These are phyloP conservation scores for Sugiyamaella chiloensis DNA, from an alignment of 805 yeast species.

Conservation along the genomic window DNA sequence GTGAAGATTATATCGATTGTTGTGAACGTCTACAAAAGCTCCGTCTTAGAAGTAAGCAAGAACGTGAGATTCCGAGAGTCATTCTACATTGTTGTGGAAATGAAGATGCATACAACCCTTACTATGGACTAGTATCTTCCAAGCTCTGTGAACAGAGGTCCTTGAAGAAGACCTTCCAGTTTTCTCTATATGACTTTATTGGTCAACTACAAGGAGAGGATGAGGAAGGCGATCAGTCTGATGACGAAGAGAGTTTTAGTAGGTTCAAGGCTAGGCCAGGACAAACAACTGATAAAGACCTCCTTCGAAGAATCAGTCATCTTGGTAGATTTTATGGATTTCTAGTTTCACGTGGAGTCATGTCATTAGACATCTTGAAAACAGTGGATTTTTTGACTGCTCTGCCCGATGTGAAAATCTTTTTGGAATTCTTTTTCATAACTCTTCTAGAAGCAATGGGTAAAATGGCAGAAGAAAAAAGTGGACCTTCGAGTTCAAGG, in stretches of 20 bases:
- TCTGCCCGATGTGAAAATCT: constrained; percentile 56
- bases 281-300: constrained; percentile 35
- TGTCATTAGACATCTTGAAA: constrained; percentile 70
- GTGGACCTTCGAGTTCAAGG: constrained; percentile 8
- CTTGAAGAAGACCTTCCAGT: constrained; percentile 80
- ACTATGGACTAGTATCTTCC: constrained; percentile 74
- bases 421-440: constrained; percentile 70
- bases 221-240: constrained; percentile 32
- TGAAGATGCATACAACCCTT: constrained; percentile 85
- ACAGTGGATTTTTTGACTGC: constrained; percentile 71
- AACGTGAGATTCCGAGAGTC: constrained; percentile 82
- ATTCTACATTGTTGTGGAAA: constrained; percentile 79
- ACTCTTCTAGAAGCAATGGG: constrained; percentile 62
- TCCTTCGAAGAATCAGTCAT: constrained; percentile 60
- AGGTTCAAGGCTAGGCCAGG: neutral
- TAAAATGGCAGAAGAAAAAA: constrained; percentile 35
- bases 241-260: constrained; percentile 17
- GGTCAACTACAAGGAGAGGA: constrained; percentile 62
- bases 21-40: constrained; percentile 77
- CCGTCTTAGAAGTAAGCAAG: constrained; percentile 72
- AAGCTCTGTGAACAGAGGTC: constrained; percentile 71
- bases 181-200: constrained; percentile 82
- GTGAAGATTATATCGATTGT: constrained; percentile 88
- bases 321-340: constrained; percentile 79
- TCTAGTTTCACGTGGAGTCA: constrained; percentile 66